Conservation (phyloP, 176 grass and related monocot species). For the Avena sativa region DNA sequence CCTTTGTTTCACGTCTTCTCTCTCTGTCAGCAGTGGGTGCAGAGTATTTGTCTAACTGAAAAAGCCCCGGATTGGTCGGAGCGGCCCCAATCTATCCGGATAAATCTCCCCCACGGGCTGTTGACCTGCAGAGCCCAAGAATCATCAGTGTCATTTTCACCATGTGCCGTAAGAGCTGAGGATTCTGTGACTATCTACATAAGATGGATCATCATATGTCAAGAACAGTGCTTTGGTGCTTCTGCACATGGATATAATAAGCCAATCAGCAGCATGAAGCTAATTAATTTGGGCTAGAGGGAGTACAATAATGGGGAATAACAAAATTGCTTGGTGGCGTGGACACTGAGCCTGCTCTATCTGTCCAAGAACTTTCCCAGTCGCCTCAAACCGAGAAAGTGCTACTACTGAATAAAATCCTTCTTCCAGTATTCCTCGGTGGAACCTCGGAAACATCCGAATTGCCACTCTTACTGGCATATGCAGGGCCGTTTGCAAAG, state of each 20-base stretch:
- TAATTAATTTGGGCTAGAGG: too few relatives aligned
- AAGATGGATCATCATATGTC: neutral
- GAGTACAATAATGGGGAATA: neutral
- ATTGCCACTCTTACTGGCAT: constrained; percentile 42
- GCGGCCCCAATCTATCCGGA: constrained; percentile 32
- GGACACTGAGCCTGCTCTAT: constrained; percentile 33
- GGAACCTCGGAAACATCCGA: neutral
- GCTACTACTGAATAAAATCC: neutral
- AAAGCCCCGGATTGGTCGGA: constrained; percentile 6
- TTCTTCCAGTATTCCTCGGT: neutral
- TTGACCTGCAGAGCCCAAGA: constrained; percentile 16
- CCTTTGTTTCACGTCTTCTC: constrained; percentile 5
- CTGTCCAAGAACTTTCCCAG: constrained; percentile 8
- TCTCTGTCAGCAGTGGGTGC: neutral
- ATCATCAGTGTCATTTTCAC: constrained; percentile 28
- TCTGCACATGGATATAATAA: neutral
- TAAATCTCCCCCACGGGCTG: neutral
- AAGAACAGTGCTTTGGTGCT: neutral
- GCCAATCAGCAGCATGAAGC: neutral
- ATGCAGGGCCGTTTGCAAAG: constrained; percentile 30
- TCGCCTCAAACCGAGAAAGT: neutral
- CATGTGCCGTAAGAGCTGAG: neutral
- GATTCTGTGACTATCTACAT: neutral
- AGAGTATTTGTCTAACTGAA: constrained; percentile 4
- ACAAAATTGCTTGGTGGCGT: neutral